Percentiles rank a stretch among this genome's conserved stretches.
Evolutionary conservation across 805 yeast species (phyloP).

Genomic region (Starmerella riodocensis): DNA sequence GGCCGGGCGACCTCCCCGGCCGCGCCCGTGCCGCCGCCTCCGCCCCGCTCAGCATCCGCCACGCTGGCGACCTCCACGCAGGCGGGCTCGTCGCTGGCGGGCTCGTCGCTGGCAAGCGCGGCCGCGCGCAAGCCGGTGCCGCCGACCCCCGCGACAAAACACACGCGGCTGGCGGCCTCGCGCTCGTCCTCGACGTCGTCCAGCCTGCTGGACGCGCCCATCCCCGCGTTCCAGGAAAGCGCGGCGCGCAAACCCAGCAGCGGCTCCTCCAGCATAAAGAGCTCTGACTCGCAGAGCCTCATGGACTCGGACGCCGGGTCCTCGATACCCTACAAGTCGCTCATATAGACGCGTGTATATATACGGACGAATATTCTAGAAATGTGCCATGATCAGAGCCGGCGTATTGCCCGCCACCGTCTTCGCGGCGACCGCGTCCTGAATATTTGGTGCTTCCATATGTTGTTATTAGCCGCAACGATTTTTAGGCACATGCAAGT

Average conservation of each 20-base stretch:
- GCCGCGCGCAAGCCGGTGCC: conserved; percentile 13
- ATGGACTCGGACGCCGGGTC: conserved; percentile 10
- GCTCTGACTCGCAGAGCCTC: conserved; percentile 3
- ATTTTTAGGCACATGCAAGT: no score
- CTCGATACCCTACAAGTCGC: conserved; percentile 9
- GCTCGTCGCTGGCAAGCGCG: background rate
- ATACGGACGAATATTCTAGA: no score
- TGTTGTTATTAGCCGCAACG: no score
- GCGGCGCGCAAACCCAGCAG: conserved; percentile 3
- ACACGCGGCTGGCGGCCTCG: background rate
- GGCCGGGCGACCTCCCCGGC: background rate
- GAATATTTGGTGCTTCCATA: no score
- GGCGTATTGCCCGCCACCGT: no score
- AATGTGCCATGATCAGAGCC: no score
- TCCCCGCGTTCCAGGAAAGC: background rate
- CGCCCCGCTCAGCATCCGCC: background rate
- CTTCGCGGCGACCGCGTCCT: no score
- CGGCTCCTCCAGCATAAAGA: conserved; percentile 6
- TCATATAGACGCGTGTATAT: no score
- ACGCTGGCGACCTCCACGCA: no score
- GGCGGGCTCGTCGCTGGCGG: conserved; percentile 3
- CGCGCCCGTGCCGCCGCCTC: background rate
- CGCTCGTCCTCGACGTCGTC: conserved; percentile 1
- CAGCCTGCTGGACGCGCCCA: conserved; percentile 14
- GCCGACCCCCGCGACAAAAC: background rate